These are phyloP conservation scores for Salvia splendens DNA, from an alignment of 257 asterid species.

Conservation along the genomic window DNA sequence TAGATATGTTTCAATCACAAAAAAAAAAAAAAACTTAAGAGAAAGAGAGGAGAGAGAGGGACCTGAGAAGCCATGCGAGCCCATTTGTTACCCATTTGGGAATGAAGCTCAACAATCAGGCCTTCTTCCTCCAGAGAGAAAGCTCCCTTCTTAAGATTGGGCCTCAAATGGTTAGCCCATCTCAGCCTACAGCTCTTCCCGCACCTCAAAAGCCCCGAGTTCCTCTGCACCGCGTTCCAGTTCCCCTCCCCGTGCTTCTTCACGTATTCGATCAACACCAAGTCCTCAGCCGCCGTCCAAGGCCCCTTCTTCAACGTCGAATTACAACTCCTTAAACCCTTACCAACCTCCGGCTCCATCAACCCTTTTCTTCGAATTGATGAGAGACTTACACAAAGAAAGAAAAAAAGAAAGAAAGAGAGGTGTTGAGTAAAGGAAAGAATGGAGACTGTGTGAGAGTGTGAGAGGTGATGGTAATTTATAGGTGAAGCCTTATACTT, in stretches of 20 bases:
- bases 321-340: constrained; percentile 26
- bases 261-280: constrained; percentile 55
- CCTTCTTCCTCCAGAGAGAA: constrained; percentile 48
- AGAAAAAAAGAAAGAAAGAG: constrained; percentile 26
- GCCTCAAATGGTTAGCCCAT: constrained; percentile 63
- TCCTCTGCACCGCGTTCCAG: constrained; percentile 74
- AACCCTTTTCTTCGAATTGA: background rate
- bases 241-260: constrained; percentile 67
- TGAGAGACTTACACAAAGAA: background rate
- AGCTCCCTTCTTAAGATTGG: constrained; percentile 59
- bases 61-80: constrained; percentile 68
- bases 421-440: constrained; percentile 26
- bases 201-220: constrained; percentile 67
- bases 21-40: background rate
- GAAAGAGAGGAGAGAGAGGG: background rate
- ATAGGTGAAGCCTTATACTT: constrained; percentile 60
- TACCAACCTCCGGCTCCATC: constrained; percentile 55
- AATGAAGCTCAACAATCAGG: constrained; percentile 55
- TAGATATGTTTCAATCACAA: no score
- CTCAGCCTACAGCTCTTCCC: constrained; percentile 61
- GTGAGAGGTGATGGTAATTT: constrained; percentile 47
- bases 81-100: constrained; percentile 57
- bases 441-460: constrained; percentile 32
- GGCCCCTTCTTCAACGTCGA: constrained; percentile 63
- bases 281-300: constrained; percentile 68